Evolutionary conservation across 1,284 basidiomycete genomes (phyloP).

Genomic region (Ceratobasidium sp.): DNA sequence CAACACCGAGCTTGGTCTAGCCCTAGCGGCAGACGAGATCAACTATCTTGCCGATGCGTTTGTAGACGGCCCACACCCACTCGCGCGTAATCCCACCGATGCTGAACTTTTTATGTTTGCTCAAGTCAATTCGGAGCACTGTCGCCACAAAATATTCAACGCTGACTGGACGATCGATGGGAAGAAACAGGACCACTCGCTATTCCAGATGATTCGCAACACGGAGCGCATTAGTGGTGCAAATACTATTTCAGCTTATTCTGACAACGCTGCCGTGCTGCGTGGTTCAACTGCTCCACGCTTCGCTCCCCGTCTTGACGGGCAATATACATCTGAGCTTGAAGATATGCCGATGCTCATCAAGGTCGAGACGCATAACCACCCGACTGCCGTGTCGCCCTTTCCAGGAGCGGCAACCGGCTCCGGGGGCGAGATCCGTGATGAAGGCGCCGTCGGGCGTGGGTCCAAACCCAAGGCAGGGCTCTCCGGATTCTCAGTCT

Average conservation of each 20-base stretch:
- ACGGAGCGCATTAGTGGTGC: slow-evolving; percentile 81
- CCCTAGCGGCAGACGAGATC: slow-evolving; percentile 89
- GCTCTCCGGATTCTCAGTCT: slow-evolving; percentile 92
- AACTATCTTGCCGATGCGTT: slow-evolving; percentile 93
- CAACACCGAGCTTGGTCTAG: slow-evolving; percentile 88
- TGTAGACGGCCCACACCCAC: slow-evolving; percentile 66
- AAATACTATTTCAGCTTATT: slow-evolving; percentile 95
- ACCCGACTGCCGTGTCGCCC: slow-evolving; percentile 97
- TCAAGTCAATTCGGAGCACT: slow-evolving; percentile 99
- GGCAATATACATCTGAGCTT: slow-evolving; percentile 61
- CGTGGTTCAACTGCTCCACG: slow-evolving; percentile 79
- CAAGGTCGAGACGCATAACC: slow-evolving; percentile 99
- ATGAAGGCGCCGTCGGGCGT: slow-evolving; percentile 94
- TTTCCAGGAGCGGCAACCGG: slow-evolving; percentile 98
- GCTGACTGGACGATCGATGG: slow-evolving; percentile 93
- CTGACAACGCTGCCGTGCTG: slow-evolving; percentile 97
- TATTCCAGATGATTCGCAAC: slow-evolving; percentile 98
- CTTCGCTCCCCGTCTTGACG: slow-evolving; percentile 68
- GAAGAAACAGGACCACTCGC: slow-evolving; percentile 69
- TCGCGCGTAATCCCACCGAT: slow-evolving; percentile 87
- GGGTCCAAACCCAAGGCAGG: slow-evolving; percentile 98
- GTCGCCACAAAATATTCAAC: slow-evolving; percentile 99
- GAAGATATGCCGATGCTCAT: slow-evolving; percentile 91
- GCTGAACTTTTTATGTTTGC: slow-evolving; percentile 99
- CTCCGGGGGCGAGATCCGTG: slow-evolving; percentile 97